Percentiles rank a stretch among this genome's conserved stretches.
phyloP scores from a whole-genome alignment of 257 asterid species.

The Catharanthus roseus region DNA sequence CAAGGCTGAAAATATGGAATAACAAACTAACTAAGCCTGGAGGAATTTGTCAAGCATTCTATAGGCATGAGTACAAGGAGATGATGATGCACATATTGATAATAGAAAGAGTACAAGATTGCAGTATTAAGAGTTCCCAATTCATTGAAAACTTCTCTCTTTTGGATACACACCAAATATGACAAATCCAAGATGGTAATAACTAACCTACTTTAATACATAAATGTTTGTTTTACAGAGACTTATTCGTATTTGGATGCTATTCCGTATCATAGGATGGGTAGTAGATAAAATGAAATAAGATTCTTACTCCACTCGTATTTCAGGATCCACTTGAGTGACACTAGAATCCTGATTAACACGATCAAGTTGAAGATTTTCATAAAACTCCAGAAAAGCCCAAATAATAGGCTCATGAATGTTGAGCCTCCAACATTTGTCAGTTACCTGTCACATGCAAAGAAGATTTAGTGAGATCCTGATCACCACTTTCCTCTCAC shows the following conservation, averaged over 20 bases:
- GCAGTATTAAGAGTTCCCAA: neutral
- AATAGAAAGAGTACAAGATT: neutral
- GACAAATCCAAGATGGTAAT: neutral
- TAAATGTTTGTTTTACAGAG: neutral
- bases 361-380: conserved; percentile 76
- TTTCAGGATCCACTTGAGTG: conserved; percentile 97
- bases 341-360: conserved; percentile 60
- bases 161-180: neutral
- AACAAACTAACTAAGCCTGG: neutral
- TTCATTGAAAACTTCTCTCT: neutral
- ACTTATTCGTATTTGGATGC: too few species aligned
- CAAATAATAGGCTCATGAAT: conserved; percentile 95
- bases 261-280: neutral
- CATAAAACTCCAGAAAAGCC: conserved; percentile 84
- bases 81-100: neutral
- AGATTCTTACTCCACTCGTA: conserved; percentile 80
- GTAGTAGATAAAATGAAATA: neutral
- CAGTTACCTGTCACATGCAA: conserved; percentile 55
- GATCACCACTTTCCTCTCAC: conserved; percentile 8
- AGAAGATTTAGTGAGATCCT: conserved; percentile 17
- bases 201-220: neutral
- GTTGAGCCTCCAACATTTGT: conserved; percentile 79
- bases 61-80: too few species aligned
- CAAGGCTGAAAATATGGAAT: conserved; percentile 54
- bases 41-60: neutral